Evolutionary conservation across 306 rosid species (phyloP), one percentile per base, ranked within the genome.

Genomic region (Ziziphus jujuba): DNA sequence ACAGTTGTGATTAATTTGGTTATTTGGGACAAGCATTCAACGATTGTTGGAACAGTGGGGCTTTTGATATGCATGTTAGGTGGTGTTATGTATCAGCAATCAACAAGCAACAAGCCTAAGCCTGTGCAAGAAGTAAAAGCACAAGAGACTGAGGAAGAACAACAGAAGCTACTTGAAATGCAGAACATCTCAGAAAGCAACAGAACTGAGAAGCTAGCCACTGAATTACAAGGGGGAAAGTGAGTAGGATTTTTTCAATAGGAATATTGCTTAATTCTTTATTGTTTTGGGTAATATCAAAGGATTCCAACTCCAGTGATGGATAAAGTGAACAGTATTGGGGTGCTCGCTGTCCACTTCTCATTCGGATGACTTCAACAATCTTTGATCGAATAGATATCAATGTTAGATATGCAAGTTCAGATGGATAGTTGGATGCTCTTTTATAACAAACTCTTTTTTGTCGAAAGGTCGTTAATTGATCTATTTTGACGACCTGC

Each of bases 11-110:
- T 90, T 48, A 90, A 90, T 80, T 74, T 87, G 53, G 74, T 90
- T 4, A 51, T 90, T 56, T 90, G 95, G 96, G 96, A 90, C 65
- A 90, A 87, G 76, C 96, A 90, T 74, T 85, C 96, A 0, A 87
- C 96, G 1, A 74, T 85, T 80, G 82, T 90, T 53, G 96, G 96
- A 36, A 87, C 96, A 6, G 66, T 81, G 31, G 96, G 96, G 35
- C 95, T 90, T 52, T 61, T 90, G 79, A 72, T 90, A 68, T 90
- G 96, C 67, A 87, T 90, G 91, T 68, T 79, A 0, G 96, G 96
- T 56, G 93, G 96, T 56, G 43, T 90, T 58, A 67, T 85, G 81
- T 87, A 87, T 76, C 96, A 90, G 79, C 91, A 83, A 69, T 85
- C 96, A 17, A 74, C 91, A 40, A 85, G 85, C 61, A 75, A 70